phyloP scores from a whole-genome alignment of 2,329 filamentous ascomycete species.

The Fusarium decemcellulare region DNA sequence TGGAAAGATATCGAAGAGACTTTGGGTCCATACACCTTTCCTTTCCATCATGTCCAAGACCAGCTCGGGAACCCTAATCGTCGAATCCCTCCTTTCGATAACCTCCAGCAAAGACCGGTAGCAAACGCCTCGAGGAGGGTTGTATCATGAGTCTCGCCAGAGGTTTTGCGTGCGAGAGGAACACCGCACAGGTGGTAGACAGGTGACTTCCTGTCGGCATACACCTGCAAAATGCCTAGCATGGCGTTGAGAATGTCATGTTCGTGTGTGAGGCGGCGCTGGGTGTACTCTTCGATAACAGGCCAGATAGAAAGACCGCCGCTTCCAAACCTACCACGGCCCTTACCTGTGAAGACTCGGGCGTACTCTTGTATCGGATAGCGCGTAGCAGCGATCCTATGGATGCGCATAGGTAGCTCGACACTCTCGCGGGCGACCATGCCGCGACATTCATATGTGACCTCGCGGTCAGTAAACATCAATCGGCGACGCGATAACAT shows the following conservation, averaged over 20 bases:
- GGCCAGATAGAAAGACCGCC: background rate
- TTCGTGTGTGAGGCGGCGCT: background rate
- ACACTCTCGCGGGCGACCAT: background rate
- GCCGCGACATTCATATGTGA: background rate
- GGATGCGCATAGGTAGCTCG: background rate
- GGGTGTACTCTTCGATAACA: background rate
- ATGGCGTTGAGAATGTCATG: slow-evolving; percentile 1
- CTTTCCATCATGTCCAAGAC: background rate
- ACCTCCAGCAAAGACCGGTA: background rate
- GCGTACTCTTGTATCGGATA: background rate
- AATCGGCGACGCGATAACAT: background rate
- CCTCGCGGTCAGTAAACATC: background rate
- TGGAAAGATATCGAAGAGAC: background rate
- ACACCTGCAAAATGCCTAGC: background rate
- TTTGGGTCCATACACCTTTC: background rate
- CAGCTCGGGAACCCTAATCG: background rate
- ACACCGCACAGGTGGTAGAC: background rate
- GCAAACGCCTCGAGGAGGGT: background rate
- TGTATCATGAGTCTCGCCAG: too few species aligned
- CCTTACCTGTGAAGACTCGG: background rate
- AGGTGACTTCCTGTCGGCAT: background rate
- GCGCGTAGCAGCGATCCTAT: background rate
- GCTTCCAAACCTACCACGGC: background rate
- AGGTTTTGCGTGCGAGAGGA: background rate
- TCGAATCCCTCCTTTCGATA: background rate